Evolutionary conservation across 2,329 filamentous ascomycete species (phyloP).

Genomic region (Aspergillus persii): DNA sequence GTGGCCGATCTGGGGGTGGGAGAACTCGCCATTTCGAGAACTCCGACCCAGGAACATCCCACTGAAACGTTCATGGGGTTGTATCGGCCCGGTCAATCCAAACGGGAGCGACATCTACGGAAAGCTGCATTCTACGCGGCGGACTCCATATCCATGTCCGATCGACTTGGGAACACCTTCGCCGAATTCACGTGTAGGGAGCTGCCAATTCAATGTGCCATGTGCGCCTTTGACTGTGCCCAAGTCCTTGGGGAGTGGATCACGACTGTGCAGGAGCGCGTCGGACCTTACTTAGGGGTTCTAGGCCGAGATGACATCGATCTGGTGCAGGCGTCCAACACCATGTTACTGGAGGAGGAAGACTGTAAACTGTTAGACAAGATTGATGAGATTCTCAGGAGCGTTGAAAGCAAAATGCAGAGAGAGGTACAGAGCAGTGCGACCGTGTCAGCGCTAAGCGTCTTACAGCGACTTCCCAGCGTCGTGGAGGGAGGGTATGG

Average conservation of each 20-base stretch:
- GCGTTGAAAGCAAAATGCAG: constrained; percentile 76
- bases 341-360: constrained; percentile 89
- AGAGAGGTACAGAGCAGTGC: constrained; percentile 55
- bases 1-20: constrained; percentile 36
- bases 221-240: constrained; percentile 91
- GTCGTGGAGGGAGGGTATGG: constrained; percentile 72
- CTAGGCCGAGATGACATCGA: constrained; percentile 81
- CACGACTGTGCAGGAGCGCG: constrained; percentile 85
- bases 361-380: constrained; percentile 82
- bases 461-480: constrained; percentile 55
- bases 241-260: constrained; percentile 95
- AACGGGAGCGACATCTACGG: constrained; percentile 81
- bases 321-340: constrained; percentile 73
- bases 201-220: constrained; percentile 81
- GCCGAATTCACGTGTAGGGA: constrained; percentile 80
- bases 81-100: constrained; percentile 49
- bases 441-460: constrained; percentile 51
- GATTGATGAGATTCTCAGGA: constrained; percentile 73
- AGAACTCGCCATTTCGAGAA: constrained; percentile 38
- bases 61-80: constrained; percentile 29
- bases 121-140: constrained; percentile 96
- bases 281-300: constrained; percentile 84
- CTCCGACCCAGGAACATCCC: constrained; percentile 33
- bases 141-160: constrained; percentile 83
- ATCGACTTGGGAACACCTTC: constrained; percentile 81